A percentile compares a stretch with the other conserved stretches of the same genome.
Conservation (phyloP, 139 green algal species). For the Closterium sp. region DNA sequence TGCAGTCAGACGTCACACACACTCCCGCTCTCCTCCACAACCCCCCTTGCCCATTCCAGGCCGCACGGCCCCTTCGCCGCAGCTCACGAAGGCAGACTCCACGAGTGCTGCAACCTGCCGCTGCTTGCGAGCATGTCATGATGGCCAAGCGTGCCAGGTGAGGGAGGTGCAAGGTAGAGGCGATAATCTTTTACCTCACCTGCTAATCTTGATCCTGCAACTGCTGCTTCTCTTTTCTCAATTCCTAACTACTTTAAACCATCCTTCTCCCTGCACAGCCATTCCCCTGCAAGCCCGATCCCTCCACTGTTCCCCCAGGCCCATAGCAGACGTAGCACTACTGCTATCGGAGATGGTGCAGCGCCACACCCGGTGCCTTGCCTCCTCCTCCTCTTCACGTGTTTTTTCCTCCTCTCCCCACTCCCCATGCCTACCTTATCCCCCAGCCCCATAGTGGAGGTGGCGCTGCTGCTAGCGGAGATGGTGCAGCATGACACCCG, state of each 20-base stretch:
- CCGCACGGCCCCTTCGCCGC: background rate
- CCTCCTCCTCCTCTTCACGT: constrained; percentile 92
- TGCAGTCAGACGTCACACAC: no score
- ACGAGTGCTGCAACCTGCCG: background rate
- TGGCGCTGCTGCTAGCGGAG: constrained; percentile 72
- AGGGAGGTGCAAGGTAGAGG: constrained; percentile 55
- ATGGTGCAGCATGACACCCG: constrained; percentile 84
- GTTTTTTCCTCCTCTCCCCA: constrained; percentile 43
- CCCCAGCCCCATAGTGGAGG: constrained; percentile 83
- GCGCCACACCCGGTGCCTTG: constrained; percentile 85
- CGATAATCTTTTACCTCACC: no score
- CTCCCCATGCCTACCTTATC: background rate
- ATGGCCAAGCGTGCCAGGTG: background rate
- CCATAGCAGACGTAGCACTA: background rate
- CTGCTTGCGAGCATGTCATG: background rate
- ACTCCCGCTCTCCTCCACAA: no score
- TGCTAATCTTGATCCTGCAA: no score
- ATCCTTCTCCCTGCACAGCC: no score
- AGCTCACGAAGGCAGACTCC: background rate
- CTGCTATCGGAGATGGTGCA: constrained; percentile 80
- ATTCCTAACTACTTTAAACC: no score
- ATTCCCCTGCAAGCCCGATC: no score
- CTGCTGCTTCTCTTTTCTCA: no score
- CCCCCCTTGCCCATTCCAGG: no score
- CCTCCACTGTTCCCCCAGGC: no score